phyloP scores from a whole-genome alignment of 306 rosid species.

The Fragaria ananassa region DNA sequence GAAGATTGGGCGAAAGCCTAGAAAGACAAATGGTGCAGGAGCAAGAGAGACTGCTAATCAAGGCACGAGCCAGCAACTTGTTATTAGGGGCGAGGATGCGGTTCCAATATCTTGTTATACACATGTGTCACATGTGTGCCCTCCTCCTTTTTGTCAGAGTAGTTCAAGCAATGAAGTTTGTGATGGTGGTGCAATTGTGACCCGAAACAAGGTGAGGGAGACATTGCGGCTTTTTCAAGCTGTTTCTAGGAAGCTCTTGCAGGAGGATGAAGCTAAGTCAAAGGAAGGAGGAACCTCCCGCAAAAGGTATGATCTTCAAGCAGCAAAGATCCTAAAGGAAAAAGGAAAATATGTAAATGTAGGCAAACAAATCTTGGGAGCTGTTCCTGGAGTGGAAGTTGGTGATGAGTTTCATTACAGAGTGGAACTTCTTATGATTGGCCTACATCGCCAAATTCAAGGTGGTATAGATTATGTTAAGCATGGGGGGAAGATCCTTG shows the following conservation, averaged over 20 bases:
- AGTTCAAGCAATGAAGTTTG: constrained; percentile 27
- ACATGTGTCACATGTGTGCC: constrained; percentile 36
- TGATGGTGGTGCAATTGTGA: constrained; percentile 37
- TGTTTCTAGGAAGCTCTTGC: constrained; percentile 71
- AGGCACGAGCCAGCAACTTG: constrained; percentile 43
- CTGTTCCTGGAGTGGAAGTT: constrained; percentile 86
- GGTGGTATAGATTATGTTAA: constrained; percentile 80
- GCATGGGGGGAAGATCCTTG: constrained; percentile 52
- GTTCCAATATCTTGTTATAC: constrained; percentile 23
- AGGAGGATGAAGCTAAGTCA: constrained; percentile 59
- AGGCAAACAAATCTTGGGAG: constrained; percentile 65
- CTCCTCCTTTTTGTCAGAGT: constrained; percentile 46
- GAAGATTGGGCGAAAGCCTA: constrained; percentile 28
- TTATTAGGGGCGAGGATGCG: constrained; percentile 27
- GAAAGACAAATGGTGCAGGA: constrained; percentile 7
- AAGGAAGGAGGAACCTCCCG: constrained; percentile 27
- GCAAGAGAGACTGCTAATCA: constrained; percentile 23
- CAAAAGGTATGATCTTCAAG: constrained; percentile 59
- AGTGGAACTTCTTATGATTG: constrained; percentile 72
- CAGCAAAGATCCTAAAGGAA: constrained; percentile 55
- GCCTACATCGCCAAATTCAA: constrained; percentile 73
- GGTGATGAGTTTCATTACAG: constrained; percentile 92
- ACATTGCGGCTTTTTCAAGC: constrained; percentile 69
- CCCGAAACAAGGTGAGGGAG: constrained; percentile 67
- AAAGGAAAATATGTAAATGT: constrained; percentile 53